Evolutionary conservation across 257 asterid species (phyloP).

Genomic region (Prunella vulgaris): DNA sequence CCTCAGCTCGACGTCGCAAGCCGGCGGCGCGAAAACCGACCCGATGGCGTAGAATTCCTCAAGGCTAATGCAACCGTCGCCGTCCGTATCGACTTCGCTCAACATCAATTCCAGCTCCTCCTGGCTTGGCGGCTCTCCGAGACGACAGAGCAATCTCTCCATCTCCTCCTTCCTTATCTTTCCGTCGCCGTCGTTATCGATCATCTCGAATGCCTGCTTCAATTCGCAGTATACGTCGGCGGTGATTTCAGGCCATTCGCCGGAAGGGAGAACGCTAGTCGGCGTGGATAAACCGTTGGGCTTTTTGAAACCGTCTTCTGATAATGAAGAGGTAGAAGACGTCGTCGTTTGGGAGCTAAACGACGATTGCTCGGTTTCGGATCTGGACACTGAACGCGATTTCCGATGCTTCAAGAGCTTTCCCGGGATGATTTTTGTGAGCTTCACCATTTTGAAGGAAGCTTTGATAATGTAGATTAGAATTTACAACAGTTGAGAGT

Average conservation of each 20-base stretch:
- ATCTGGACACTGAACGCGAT: constrained; percentile 37
- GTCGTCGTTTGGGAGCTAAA: constrained; percentile 28
- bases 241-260: constrained; percentile 23
- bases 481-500: background rate
- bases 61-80: constrained; percentile 46
- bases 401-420: constrained; percentile 40
- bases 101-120: constrained; percentile 42
- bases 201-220: constrained; percentile 44
- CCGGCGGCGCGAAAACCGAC: constrained; percentile 45
- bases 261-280: constrained; percentile 40
- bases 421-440: constrained; percentile 40
- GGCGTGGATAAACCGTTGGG: constrained; percentile 40
- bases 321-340: constrained; percentile 22
- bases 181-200: constrained; percentile 47
- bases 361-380: constrained; percentile 32
- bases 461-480: background rate
- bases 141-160: constrained; percentile 31
- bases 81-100: constrained; percentile 39
- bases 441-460: constrained; percentile 33
- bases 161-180: constrained; percentile 42
- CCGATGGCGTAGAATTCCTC: constrained; percentile 50
- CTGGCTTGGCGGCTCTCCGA: constrained; percentile 38
- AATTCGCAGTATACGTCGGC: constrained; percentile 29
- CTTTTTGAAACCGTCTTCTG: constrained; percentile 20
- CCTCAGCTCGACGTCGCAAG: constrained; percentile 43